These are phyloP conservation scores for Lodderomyces parapsilosis DNA, from an alignment of 1,139 yeast genomes.

Conservation along the genomic window DNA sequence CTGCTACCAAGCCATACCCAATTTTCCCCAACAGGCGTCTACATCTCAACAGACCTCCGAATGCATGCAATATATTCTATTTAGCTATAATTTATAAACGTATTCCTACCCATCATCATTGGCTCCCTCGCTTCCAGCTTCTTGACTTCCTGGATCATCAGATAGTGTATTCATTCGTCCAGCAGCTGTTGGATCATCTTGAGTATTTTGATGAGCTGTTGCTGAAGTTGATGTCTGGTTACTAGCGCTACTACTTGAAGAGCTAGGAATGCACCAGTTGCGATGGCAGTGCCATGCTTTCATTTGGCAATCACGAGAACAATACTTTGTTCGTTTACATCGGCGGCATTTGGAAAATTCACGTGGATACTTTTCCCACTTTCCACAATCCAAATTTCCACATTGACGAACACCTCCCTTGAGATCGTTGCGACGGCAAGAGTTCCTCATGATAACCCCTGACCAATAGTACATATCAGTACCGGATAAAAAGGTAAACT, in stretches of 20 bases:
- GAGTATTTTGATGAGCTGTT: background rate
- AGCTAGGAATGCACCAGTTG: conserved; percentile 81
- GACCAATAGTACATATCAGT: conserved; percentile 95
- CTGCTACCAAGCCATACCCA: background rate
- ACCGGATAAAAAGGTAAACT: conserved; percentile 72
- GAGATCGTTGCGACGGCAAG: conserved; percentile 85
- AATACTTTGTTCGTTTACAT: conserved; percentile 92
- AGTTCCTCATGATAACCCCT: conserved; percentile 92
- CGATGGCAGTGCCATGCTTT: conserved; percentile 91
- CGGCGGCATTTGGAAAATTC: conserved; percentile 94
- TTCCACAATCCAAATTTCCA: conserved; percentile 91
- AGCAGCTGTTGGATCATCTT: background rate
- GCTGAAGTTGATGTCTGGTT: background rate
- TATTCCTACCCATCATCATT: background rate
- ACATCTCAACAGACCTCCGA: too few species aligned
- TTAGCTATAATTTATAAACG: background rate
- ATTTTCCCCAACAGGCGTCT: too few species aligned
- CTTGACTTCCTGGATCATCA: background rate
- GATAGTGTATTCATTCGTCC: background rate
- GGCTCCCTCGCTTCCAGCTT: background rate
- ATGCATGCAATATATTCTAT: background rate
- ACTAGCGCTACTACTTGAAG: conserved; percentile 12
- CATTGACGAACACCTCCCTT: conserved; percentile 93
- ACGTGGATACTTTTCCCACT: conserved; percentile 87
- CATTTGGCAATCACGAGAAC: conserved; percentile 89